A percentile compares a stretch with the other conserved stretches of the same genome.
These are phyloP conservation scores for Eruca vesicaria DNA, from an alignment of 441 rosid species.

Conservation along the genomic window DNA sequence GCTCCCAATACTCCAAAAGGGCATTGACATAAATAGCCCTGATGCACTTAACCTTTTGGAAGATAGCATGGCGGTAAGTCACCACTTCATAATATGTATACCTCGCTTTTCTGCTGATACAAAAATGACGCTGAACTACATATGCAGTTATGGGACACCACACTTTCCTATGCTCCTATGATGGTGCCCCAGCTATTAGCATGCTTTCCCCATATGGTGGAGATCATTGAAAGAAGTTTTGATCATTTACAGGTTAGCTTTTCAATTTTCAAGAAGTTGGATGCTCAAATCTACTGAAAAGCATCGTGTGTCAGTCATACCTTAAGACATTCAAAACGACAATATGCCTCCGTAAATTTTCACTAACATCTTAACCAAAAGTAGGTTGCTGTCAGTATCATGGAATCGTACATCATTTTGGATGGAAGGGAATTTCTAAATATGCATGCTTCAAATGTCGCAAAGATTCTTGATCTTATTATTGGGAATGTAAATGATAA, in stretches of 20 bases:
- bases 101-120: slow-evolving; percentile 27
- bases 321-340: slow-evolving; percentile 1
- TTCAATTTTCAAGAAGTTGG: background rate
- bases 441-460: slow-evolving; percentile 77
- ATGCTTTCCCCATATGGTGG: slow-evolving; percentile 78
- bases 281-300: slow-evolving; percentile 1
- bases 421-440: slow-evolving; percentile 83
- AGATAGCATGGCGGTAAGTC: slow-evolving; percentile 88
- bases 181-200: slow-evolving; percentile 88
- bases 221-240: slow-evolving; percentile 87
- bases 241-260: slow-evolving; percentile 89
- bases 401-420: slow-evolving; percentile 80
- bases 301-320: background rate
- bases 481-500: slow-evolving; percentile 92
- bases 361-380: slow-evolving; percentile 28
- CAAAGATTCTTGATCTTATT: slow-evolving; percentile 88
- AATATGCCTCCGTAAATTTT: background rate
- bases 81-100: slow-evolving; percentile 10
- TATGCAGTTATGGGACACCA: slow-evolving; percentile 96
- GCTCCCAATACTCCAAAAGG: slow-evolving; percentile 84
- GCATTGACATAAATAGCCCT: slow-evolving; percentile 86
- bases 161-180: slow-evolving; percentile 86
- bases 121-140: slow-evolving; percentile 14
- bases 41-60: slow-evolving; percentile 95
- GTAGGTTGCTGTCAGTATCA: slow-evolving; percentile 85